Conservation (phyloP, 106 monocot species). For the Ottelia alismoides region DNA sequence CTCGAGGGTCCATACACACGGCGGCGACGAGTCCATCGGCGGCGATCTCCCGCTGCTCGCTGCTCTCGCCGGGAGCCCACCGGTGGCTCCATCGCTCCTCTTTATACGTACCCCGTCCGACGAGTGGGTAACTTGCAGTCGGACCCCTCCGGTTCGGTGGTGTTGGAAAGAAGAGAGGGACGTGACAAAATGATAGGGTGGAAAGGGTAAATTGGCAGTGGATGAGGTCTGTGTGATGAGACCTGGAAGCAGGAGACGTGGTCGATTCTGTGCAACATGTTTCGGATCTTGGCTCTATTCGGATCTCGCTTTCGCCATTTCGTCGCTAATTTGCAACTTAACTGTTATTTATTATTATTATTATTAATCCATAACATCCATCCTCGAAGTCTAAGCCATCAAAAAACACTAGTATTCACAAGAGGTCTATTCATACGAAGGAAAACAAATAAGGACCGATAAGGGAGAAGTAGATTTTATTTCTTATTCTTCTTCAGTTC, state of each 20-base stretch:
- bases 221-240: background rate
- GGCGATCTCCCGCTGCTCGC: conserved; percentile 61
- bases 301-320: too few species aligned
- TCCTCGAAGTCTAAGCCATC: too few species aligned
- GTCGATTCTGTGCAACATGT: conserved; percentile 8
- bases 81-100: background rate
- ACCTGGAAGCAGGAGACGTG: conserved; percentile 11
- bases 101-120: too few species aligned
- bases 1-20: conserved; percentile 11
- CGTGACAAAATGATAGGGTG: background rate
- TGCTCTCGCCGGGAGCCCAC: background rate
- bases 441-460: too few species aligned
- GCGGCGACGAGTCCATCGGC: conserved; percentile 64
- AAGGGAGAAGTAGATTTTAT: too few species aligned
- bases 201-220: background rate
- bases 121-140: background rate
- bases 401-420: too few species aligned
- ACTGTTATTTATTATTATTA: too few species aligned
- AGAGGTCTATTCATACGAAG: too few species aligned
- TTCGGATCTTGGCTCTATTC: background rate
- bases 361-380: too few species aligned
- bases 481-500: too few species aligned
- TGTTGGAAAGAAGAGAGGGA: background rate
- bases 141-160: background rate
- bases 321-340: too few species aligned